Evolutionary conservation across 371 early-diverging fungal species (phyloP).

Genomic region (Mortierella polycephala): DNA sequence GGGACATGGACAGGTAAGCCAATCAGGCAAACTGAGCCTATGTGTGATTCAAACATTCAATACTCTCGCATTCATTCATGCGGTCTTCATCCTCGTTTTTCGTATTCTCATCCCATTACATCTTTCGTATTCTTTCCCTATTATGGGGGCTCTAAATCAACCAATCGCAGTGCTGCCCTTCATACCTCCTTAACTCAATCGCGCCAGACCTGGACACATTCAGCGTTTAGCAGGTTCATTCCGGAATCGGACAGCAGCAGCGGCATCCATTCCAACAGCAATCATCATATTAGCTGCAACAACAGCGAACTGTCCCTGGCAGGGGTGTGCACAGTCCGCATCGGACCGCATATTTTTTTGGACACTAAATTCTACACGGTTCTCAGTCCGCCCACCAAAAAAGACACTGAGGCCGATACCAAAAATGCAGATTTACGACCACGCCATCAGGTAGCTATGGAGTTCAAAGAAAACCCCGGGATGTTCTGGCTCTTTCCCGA

Average conservation of each 20-base stretch:
- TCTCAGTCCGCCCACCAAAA: constrained; percentile 1
- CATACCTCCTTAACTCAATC: constrained; percentile 30
- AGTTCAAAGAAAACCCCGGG: constrained; percentile 49
- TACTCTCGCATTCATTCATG: not conserved
- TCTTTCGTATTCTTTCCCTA: not conserved
- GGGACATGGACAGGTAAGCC: not conserved
- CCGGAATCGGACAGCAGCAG: constrained; percentile 7
- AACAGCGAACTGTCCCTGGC: constrained; percentile 29
- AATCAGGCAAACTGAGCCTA: not conserved
- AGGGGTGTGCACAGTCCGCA: constrained; percentile 43
- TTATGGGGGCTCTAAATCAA: not conserved
- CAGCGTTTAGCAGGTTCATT: constrained; percentile 20
- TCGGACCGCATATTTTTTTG: constrained; percentile 37
- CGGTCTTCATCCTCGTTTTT: not conserved
- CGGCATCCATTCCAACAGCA: constrained; percentile 7
- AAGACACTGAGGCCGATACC: not conserved
- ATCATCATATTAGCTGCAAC: constrained; percentile 12
- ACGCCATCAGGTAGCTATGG: constrained; percentile 32
- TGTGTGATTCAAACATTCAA: not conserved
- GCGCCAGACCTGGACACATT: constrained; percentile 45
- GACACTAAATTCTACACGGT: constrained; percentile 48
- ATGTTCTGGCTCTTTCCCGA: constrained; percentile 38
- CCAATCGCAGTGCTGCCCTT: constrained; percentile 6
- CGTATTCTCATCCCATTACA: not conserved
- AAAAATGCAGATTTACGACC: not conserved